These are phyloP conservation scores for Russula foetens DNA, from an alignment of 768 basidiomycete species.

Conservation along the genomic window DNA sequence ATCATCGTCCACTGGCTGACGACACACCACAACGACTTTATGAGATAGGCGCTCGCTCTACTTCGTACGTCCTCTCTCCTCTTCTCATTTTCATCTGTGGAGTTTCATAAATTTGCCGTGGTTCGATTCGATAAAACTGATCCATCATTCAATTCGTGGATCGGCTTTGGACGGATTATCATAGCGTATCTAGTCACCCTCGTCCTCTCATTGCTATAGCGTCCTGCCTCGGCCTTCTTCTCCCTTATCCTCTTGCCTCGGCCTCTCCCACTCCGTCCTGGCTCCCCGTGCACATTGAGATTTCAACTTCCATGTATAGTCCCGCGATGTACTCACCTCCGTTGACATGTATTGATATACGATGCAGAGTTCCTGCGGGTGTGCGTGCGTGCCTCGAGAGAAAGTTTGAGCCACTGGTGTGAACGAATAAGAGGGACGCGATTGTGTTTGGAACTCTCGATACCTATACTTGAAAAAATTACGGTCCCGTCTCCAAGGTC, in stretches of 20 bases:
- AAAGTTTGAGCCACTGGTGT: not conserved
- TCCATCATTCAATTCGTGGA: conserved; percentile 61
- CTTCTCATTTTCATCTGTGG: not conserved
- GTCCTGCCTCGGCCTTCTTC: not conserved
- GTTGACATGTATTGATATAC: conserved; percentile 15
- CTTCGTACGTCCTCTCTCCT: conserved; percentile 21
- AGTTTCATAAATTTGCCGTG: not conserved
- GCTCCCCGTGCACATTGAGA: not conserved
- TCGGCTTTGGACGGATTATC: conserved; percentile 45
- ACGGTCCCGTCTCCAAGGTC: too few relatives aligned
- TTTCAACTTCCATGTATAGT: not conserved
- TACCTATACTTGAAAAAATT: too few relatives aligned
- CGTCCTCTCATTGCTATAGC: not conserved
- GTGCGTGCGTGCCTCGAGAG: too few relatives aligned
- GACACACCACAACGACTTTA: conserved; percentile 32
- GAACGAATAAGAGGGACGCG: not conserved
- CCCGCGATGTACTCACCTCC: too few relatives aligned
- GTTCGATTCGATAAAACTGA: conserved; percentile 46
- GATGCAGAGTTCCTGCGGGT: not conserved
- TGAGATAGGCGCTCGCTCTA: conserved; percentile 67
- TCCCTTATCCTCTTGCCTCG: too few relatives aligned
- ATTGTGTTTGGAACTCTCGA: not conserved
- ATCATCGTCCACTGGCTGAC: not conserved
- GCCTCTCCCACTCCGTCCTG: not conserved
- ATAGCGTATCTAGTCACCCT: not conserved